Evolutionary conservation across 2,329 filamentous ascomycete genomes (phyloP), one percentile per base, ranked within the genome.

Genomic region (Stachybotrys chartarum): DNA sequence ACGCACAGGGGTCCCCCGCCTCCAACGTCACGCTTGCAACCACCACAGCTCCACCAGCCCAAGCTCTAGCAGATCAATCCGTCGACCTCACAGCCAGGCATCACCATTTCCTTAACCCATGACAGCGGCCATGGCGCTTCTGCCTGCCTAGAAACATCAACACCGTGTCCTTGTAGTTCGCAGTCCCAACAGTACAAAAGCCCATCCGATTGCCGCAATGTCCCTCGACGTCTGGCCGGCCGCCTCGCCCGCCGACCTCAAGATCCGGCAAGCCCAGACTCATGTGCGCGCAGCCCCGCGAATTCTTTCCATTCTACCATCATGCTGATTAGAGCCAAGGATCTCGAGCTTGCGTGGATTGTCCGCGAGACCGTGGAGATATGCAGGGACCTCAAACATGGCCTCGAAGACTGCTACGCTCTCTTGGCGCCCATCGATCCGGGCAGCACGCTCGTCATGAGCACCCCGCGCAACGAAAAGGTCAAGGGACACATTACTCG

Each of bases 401-500:
- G 91, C 57, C 82, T 97, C 3, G 86, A 94, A 68, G 91, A 97
- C 72, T 97, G 92, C 73, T 90, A 91, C 62, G 85, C 87, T 17
- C 81, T 97, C 30, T 84, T 99, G 32, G 88, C 91, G 7, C 91
- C 93, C 1, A 81, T 87, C 59, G 91, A 96, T 66, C 86, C 87
- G 1, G 91, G 91, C 8, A 92, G 87, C 63, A 99, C 93, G 1
- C 83, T 99, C 31, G 92, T 94, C 32, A 81, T 99, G 61, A 94
- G 89, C 58, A 95, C 92, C 14, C 82, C 88, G 55, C 84, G 92
- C 55, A 93, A 90, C 55, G 94, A 99, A 75, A 85, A 83, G 61
- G 85, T 97, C 59, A 99, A 99, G 71, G 94, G 94, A 17, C 90
- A 91, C 64, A 84, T 97, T 57, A 97, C 93, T 1, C 84, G 94